These are phyloP conservation scores for Kodamaea restingae DNA, from an alignment of 805 yeast species.

Conservation along the genomic window DNA sequence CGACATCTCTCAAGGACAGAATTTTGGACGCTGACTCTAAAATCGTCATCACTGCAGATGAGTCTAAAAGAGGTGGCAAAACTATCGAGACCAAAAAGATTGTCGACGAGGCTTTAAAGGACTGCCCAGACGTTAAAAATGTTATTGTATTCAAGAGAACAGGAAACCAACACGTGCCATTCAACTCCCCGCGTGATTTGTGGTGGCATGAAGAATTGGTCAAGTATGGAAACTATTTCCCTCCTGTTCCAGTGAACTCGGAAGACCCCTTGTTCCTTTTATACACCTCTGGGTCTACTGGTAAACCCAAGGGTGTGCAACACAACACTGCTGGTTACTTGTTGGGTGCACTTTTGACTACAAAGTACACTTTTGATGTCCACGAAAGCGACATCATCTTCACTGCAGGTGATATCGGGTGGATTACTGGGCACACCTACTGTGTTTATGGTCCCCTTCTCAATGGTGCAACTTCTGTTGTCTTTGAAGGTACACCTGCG, in stretches of 20 bases:
- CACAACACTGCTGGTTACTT: conserved; percentile 94
- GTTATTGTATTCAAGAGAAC: conserved; percentile 89
- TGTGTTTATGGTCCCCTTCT: conserved; percentile 91
- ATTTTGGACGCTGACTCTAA: conserved; percentile 81
- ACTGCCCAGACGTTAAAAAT: conserved; percentile 70
- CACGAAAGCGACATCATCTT: conserved; percentile 84
- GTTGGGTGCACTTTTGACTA: conserved; percentile 86
- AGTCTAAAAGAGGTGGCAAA: conserved; percentile 94
- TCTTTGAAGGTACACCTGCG: conserved; percentile 97
- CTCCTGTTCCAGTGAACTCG: conserved; percentile 81
- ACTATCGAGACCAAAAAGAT: conserved; percentile 87
- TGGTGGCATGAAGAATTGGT: conserved; percentile 93
- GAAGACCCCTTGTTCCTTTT: conserved; percentile 95
- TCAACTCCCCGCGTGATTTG: conserved; percentile 76
- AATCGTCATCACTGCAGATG: conserved; percentile 91
- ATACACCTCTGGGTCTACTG: conserved; percentile 97
- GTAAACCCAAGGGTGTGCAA: conserved; percentile 96
- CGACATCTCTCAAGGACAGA: conserved; percentile 89
- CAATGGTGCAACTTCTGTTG: conserved; percentile 82
- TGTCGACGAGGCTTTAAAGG: conserved; percentile 87
- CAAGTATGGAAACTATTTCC: conserved; percentile 78
- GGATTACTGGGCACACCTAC: conserved; percentile 98
- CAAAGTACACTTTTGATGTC: conserved; percentile 90
- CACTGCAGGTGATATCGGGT: conserved; percentile 98
- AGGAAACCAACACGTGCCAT: conserved; percentile 66